Base-by-base conservation (phyloP, 2,329 filamentous ascomycete genomes). In the Biscogniauxia marginata region DNA sequence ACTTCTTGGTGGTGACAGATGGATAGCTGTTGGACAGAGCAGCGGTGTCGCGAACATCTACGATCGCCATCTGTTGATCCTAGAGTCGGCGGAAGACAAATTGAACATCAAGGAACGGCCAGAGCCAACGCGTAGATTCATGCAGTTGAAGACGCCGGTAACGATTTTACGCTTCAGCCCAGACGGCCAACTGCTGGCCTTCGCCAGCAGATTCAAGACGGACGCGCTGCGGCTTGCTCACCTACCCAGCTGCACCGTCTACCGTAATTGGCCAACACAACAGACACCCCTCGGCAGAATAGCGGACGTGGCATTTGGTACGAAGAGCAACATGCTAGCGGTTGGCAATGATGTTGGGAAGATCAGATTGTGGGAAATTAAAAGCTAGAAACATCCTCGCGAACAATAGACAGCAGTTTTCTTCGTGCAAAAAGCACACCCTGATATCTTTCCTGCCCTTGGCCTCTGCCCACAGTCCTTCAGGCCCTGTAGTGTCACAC, bases 1-100 rank as follows among this genome's bases (percentile, higher is more conserved):
- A 3, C 74, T 75, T 46, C 76, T 93, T 3, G 93, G 93, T 22
- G 87, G 87, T 3, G 90, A 96, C 73, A 82, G 90, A 56, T 99
- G 93, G 92, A 85, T 97, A 13, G 92, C 90, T 0, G 79, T 97
- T 46, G 95, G 95, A 9, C 93, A 89, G 56, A 89, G 85, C 61
- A 92, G 86, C 59, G 95, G 95, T 57, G 90, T 99, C 56, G 86
- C 96, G 55, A 98, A 98, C 73, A 81, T 99, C 59, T 99, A 99
- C 76, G 91, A 98, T 70, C 88, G 95, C 4, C 78, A 83, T 61
- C 78, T 82, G 23, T 86, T 91, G 75, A 75, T 83, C 48, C 63
- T 67, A 68, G 58, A 65, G 59, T 73, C 71, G 30, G 65, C 67
- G 39, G 69, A 71, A 30, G 74, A 74, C 20, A 73, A 76, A 23